Base-by-base conservation (phyloP, 371 early-diverging fungal genomes). In the Lichtheimia corymbifera region DNA sequence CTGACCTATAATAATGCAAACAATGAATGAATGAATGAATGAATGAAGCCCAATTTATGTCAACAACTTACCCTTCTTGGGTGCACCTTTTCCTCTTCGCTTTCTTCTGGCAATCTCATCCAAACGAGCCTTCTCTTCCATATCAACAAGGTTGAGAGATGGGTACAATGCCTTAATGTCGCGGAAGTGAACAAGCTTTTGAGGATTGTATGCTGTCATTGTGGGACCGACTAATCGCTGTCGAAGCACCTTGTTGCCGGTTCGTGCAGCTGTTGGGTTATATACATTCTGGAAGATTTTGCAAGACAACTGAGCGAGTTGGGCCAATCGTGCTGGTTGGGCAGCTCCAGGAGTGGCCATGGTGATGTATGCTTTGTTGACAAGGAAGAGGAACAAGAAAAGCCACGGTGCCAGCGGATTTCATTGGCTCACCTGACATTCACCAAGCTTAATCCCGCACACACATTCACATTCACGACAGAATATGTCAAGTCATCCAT, bases 51-150 rank as follows among this genome's bases (percentile, higher is more conserved):
- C 12, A 22, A 1, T 14, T 24, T 4, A 11, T 51, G 4, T 27
- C 22, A 18, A 51, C 2, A 51, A 50, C 40, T 72, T 84, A 80
- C 91, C 91, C 72, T 92, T 92, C 87, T 88, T 88, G 40, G 91
- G 91, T 27, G 91, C 86, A 27, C 92, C 91, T 83, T 92, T 92
- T 63, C 91, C 91, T 55, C 92, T 82, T 63, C 85, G 81, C 77
- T 82, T 90, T 71, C 84, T 77, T 73, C 80, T 78, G 3, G 88
- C 84, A 62, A 89, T 77, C 59, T 84, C 88, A 43, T 90, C 88
- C 43, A 90, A 70, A 49, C 92, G 86, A 50, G 77, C 81, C 61
- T 88, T 84, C 63, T 91, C 92, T 1, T 77, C 84, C 42, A 76
- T 70, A 63, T 92, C 80, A 22, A 88, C 66, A 30, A 89, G 66